A percentile compares a stretch with the other conserved stretches of the same genome.
Conservation (phyloP, 2,329 filamentous ascomycete species). For the Beauveria brongniartii region DNA sequence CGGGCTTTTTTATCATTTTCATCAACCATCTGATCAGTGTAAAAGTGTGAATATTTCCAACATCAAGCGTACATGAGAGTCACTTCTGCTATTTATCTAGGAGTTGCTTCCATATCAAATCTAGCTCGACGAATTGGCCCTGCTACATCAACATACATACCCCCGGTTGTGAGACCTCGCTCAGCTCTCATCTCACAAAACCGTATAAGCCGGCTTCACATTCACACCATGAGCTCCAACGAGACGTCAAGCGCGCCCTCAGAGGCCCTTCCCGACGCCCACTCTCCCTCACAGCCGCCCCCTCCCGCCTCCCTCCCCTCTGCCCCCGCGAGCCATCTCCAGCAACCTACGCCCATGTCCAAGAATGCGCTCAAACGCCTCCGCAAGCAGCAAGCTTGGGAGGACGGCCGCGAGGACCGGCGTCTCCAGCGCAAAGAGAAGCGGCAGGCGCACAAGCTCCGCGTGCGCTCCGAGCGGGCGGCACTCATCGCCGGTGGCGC, state of each 20-base stretch:
- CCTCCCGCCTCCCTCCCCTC: neutral
- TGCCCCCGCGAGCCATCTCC: neutral
- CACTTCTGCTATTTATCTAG: neutral
- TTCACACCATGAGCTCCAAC: constrained; percentile 8
- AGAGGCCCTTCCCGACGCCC: neutral
- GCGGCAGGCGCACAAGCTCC: constrained; percentile 37
- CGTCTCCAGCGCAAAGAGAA: constrained; percentile 48
- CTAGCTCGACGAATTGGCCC: neutral
- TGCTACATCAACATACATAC: neutral
- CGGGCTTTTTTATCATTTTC: neutral
- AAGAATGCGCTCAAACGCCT: constrained; percentile 84
- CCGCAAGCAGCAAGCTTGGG: constrained; percentile 64
- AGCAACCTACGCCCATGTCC: constrained; percentile 43
- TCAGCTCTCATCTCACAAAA: neutral
- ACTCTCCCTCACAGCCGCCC: neutral
- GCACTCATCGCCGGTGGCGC: constrained; percentile 40
- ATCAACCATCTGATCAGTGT: neutral
- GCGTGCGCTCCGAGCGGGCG: constrained; percentile 42
- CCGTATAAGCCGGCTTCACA: constrained; percentile 2
- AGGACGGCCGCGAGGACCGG: constrained; percentile 57
- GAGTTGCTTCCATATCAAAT: neutral
- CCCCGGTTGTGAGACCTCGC: neutral
- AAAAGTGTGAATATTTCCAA: neutral
- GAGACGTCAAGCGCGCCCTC: neutral
- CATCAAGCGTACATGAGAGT: neutral